Percentiles rank a stretch among this genome's conserved stretches.
phyloP scores from a whole-genome alignment of 1,284 basidiomycete genomes.

The Trametes hirsuta region DNA sequence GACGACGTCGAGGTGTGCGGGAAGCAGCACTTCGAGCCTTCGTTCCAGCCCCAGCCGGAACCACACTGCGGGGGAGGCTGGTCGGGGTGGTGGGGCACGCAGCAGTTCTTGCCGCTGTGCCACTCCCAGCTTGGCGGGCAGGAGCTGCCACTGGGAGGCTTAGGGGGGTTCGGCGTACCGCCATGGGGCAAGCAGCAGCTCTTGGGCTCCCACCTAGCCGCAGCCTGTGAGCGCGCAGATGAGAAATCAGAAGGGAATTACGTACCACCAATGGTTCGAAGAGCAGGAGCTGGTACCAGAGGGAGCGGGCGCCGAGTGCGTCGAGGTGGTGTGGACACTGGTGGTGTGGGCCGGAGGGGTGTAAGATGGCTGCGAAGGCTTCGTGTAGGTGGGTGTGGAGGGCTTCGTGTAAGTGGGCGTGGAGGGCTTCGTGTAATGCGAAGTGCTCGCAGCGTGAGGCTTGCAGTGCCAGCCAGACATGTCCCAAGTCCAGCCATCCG shows the following conservation, averaged over 20 bases:
- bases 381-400: neutral
- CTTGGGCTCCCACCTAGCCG: conserved; percentile 32
- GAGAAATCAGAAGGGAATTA: neutral
- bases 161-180: conserved; percentile 45
- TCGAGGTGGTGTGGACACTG: conserved; percentile 1
- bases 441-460: neutral
- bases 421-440: neutral
- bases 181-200: conserved; percentile 54
- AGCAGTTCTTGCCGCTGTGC: conserved; percentile 46
- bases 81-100: conserved; percentile 44
- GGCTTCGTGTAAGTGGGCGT: neutral
- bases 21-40: conserved; percentile 44
- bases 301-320: conserved; percentile 9
- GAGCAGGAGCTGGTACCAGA: conserved; percentile 9
- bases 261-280: conserved; percentile 17
- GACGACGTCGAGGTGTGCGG: conserved; percentile 41
- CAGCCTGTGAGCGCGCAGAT: neutral
- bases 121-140: conserved; percentile 45
- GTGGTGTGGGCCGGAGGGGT: neutral
- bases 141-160: conserved; percentile 51
- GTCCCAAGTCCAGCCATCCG: conserved; percentile 48
- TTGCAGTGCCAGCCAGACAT: conserved; percentile 42
- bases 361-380: neutral
- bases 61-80: conserved; percentile 54
- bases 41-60: conserved; percentile 50